Evolutionary conservation across 495 filamentous ascomycete species (phyloP), one percentile per base, ranked within the genome.

Genomic region (Choiromyces venosus): DNA sequence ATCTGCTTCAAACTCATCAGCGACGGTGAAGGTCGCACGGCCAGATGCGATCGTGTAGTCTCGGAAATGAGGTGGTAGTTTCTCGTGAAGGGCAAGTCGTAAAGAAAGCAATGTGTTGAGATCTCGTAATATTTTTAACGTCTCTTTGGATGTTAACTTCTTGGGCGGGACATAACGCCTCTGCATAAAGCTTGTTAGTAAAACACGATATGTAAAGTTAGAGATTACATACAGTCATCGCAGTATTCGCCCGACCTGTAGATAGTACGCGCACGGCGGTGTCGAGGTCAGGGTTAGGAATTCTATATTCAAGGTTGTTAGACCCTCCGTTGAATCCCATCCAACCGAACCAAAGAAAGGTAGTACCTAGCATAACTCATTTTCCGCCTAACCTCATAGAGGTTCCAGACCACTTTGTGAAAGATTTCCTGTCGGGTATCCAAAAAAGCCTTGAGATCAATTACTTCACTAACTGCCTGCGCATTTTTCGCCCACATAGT

Each of bases 1-100:
- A 78, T 98, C 95, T 35, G 97, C 87, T 81, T 99, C 96, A 80
- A 97, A 99, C 79, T 97, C 95, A 65, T 87, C 88, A 37, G 87
- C 83, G 8, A 97, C 90, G 39, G 84, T 87, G 81, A 98, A 99
- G 0, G 93, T 97, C 19, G 90, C 93, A 40, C 93, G 88, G 7
- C 96, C 95, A 74, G 90, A 88, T 69, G 86, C 85, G 65, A 98
- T 89, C 9, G 84, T 87, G 79, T 91, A 97, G 66, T 91, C 86
- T 74, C 85, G 85, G 79, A 97, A 91, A 61, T 90, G 84, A 7
- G 82, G 81, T 5, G 95, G 95, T 52, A 95, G 88, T 25, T 82
- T 85, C 40, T 96, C 90, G 67, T 95, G 87, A 35, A 97, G 84
- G 69, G 89, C 90, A 12, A 99, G 82, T 37, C 96, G 89, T 44